Evolutionary conservation across 139 green algal genomes (phyloP).

Genomic region (Chlamydomonas incerta): DNA sequence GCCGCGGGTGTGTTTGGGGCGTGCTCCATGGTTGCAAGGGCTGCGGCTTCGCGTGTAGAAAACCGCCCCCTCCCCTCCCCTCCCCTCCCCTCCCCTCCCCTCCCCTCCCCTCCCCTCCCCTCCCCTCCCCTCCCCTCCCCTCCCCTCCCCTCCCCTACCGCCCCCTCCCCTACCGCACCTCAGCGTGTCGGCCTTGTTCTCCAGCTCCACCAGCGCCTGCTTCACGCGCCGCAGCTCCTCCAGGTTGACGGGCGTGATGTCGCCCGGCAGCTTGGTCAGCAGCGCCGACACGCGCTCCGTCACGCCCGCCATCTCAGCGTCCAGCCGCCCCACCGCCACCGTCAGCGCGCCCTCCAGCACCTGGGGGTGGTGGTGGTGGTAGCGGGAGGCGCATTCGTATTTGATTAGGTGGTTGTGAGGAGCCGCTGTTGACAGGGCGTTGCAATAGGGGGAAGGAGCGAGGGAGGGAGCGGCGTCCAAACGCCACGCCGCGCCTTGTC

Average conservation of each 20-base stretch:
- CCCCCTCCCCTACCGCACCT: constrained; percentile 30
- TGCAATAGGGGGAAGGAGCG: too few species aligned
- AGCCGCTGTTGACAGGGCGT: too few species aligned
- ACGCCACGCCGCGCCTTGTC: too few species aligned
- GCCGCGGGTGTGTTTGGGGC: background rate
- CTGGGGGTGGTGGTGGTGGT: too few species aligned
- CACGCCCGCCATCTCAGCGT: constrained; percentile 82
- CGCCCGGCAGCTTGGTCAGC: constrained; percentile 83
- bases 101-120: background rate
- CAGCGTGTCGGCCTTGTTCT: constrained; percentile 83
- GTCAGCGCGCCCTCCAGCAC: constrained; percentile 90
- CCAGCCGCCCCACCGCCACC: constrained; percentile 85
- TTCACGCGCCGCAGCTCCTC: constrained; percentile 94
- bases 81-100: background rate
- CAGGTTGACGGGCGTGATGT: constrained; percentile 93
- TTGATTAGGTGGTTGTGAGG: too few species aligned
- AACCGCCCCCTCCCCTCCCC: background rate
- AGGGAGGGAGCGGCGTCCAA: too few species aligned
- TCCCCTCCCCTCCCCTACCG: background rate
- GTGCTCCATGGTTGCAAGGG: background rate
- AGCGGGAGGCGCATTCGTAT: too few species aligned
- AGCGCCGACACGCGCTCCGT: constrained; percentile 74
- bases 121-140: background rate
- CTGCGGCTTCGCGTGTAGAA: too few species aligned
- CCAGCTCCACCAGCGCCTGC: constrained; percentile 88